Conservation (phyloP, 1,139 yeast species). For the Blastobotrys malaysiensis region DNA sequence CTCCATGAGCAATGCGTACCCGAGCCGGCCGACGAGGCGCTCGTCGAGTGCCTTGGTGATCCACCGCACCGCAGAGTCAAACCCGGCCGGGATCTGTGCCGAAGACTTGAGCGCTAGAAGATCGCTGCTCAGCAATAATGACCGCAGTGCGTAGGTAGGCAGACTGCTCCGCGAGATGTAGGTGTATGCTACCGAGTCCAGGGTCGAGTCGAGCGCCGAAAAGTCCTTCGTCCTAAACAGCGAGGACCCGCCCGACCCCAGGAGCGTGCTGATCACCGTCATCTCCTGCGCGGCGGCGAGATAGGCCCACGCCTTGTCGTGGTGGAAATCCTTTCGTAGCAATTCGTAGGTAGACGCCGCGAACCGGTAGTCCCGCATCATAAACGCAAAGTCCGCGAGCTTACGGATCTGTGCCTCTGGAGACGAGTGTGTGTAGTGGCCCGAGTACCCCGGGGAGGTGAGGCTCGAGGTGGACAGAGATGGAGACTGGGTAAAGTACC, state of each 20-base stretch:
- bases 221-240: neutral
- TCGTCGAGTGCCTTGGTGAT: slow-evolving; percentile 34
- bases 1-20: slow-evolving; percentile 45
- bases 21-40: slow-evolving; percentile 34
- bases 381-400: slow-evolving; percentile 88
- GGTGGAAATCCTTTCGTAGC: slow-evolving; percentile 69
- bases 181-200: slow-evolving; percentile 60
- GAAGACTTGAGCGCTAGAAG: slow-evolving; percentile 29
- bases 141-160: slow-evolving; percentile 55
- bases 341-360: slow-evolving; percentile 83
- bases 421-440: slow-evolving; percentile 29
- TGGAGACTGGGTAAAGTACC: slow-evolving; percentile 39
- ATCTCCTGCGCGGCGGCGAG: slow-evolving; percentile 85
- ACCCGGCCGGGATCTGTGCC: slow-evolving; percentile 27
- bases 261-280: slow-evolving; percentile 67
- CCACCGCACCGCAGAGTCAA: slow-evolving; percentile 35
- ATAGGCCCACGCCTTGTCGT: slow-evolving; percentile 78
- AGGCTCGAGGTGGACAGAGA: slow-evolving; percentile 2
- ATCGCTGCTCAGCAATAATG: slow-evolving; percentile 37
- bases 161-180: slow-evolving; percentile 60
- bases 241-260: slow-evolving; percentile 47
- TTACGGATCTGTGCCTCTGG: slow-evolving; percentile 75
- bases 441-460: neutral
- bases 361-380: slow-evolving; percentile 79
- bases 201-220: slow-evolving; percentile 50